Evolutionary conservation across 768 basidiomycete species (phyloP).

Genomic region (Boletus tomentosulus): DNA sequence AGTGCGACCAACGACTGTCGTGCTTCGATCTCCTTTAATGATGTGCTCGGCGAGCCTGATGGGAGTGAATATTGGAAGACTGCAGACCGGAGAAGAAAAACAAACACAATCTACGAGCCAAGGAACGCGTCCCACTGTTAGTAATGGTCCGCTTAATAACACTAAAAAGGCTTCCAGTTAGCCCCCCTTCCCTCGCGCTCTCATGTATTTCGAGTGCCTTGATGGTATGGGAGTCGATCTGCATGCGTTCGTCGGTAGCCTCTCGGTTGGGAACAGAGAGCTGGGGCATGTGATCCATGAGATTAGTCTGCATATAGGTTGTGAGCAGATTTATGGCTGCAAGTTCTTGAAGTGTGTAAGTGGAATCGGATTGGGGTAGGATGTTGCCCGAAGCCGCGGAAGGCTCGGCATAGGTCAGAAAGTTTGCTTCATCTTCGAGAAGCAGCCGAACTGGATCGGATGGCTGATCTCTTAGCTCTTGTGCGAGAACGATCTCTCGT

Average conservation of each 20-base stretch:
- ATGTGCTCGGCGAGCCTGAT: slow-evolving; percentile 82
- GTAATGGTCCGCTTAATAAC: slow-evolving; percentile 76
- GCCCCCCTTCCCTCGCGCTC: slow-evolving; percentile 65
- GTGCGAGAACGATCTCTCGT: slow-evolving; percentile 72
- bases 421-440: slow-evolving; percentile 50
- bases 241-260: slow-evolving; percentile 58
- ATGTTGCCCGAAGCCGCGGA: background rate
- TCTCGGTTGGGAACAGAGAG: slow-evolving; percentile 59
- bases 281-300: slow-evolving; percentile 75
- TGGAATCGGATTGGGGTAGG: slow-evolving; percentile 1
- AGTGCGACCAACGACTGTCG: slow-evolving; percentile 77
- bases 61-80: slow-evolving; percentile 12
- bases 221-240: slow-evolving; percentile 86
- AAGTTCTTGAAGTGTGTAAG: slow-evolving; percentile 40
- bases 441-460: slow-evolving; percentile 45
- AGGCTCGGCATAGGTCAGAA: slow-evolving; percentile 46
- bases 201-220: slow-evolving; percentile 85
- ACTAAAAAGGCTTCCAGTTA: slow-evolving; percentile 69
- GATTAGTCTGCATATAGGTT: slow-evolving; percentile 57
- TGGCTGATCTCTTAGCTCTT: slow-evolving; percentile 33
- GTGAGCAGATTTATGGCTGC: slow-evolving; percentile 61
- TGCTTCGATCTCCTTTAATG: slow-evolving; percentile 62
- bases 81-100: slow-evolving; percentile 8
- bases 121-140: slow-evolving; percentile 68
- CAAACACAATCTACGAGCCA: slow-evolving; percentile 76